Conservation (phyloP, 1,284 basidiomycete genomes). For the Malassezia slooffiae region DNA sequence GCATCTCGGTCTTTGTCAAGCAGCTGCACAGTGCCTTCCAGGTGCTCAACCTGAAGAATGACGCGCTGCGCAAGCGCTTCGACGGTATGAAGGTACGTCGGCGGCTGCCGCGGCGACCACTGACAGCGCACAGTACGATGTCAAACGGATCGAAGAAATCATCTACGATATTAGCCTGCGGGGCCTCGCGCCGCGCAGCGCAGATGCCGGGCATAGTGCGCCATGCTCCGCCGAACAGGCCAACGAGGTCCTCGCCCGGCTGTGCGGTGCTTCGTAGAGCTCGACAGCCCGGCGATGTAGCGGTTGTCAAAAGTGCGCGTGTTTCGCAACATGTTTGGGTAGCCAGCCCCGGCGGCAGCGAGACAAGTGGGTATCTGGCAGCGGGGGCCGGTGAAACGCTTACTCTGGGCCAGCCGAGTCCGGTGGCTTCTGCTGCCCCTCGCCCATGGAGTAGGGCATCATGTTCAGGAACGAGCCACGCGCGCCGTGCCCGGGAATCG, state of each 20-base stretch:
- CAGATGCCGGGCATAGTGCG: too few relatives aligned
- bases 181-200: slow-evolving; percentile 12
- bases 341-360: too few relatives aligned
- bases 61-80: slow-evolving; percentile 36
- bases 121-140: slow-evolving; percentile 43
- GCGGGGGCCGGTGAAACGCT: too few relatives aligned
- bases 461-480: slow-evolving; percentile 12
- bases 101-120: not conserved
- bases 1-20: slow-evolving; percentile 35
- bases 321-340: too few relatives aligned
- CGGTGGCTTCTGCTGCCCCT: slow-evolving; percentile 4
- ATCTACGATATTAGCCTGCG: slow-evolving; percentile 41
- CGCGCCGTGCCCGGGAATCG: slow-evolving; percentile 3
- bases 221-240: too few relatives aligned
- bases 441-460: slow-evolving; percentile 13
- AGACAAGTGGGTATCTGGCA: too few relatives aligned
- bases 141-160: slow-evolving; percentile 44
- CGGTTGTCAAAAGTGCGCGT: too few relatives aligned
- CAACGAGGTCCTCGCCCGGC: too few relatives aligned
- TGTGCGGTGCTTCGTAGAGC: too few relatives aligned
- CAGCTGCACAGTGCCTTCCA: slow-evolving; percentile 40
- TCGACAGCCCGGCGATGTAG: too few relatives aligned
- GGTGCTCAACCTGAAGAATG: slow-evolving; percentile 44
- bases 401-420: too few relatives aligned
- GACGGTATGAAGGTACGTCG: slow-evolving; percentile 37